Conservation (phyloP, 768 basidiomycete genomes). For the Cyathus striatus region DNA sequence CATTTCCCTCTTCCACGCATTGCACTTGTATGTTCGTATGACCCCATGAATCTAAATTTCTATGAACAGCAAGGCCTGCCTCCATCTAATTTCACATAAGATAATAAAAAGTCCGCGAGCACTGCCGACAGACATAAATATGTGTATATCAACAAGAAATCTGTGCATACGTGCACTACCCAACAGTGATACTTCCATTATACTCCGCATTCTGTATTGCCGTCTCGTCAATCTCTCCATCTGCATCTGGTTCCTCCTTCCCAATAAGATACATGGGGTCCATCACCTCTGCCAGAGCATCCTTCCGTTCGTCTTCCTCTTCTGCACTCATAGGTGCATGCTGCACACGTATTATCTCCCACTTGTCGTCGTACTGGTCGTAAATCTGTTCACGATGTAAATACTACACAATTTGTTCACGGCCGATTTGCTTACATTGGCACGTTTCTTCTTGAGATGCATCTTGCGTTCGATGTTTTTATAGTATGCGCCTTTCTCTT, state of each 20-base stretch:
- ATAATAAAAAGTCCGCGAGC: too few relatives aligned
- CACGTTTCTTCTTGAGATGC: constrained; percentile 79
- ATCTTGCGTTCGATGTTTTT: constrained; percentile 89
- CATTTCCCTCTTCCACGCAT: constrained; percentile 12
- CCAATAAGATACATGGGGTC: constrained; percentile 60
- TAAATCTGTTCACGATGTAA: constrained; percentile 45
- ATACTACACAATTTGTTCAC: neutral
- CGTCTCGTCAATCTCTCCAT: constrained; percentile 50
- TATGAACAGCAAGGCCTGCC: constrained; percentile 20
- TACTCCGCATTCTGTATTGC: constrained; percentile 13
- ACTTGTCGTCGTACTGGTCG: constrained; percentile 75
- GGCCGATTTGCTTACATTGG: constrained; percentile 49
- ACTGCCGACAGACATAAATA: neutral
- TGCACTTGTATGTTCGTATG: constrained; percentile 30
- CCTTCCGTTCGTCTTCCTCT: constrained; percentile 74
- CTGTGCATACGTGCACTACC: too few relatives aligned
- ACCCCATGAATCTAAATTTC: constrained; percentile 21
- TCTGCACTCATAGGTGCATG: constrained; percentile 70
- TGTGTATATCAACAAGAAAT: too few relatives aligned
- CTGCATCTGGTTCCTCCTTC: constrained; percentile 58
- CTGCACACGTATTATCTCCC: constrained; percentile 73
- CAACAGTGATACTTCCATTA: neutral
- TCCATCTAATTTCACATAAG: neutral
- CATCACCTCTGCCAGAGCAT: constrained; percentile 69
- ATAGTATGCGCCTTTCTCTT: constrained; percentile 74